Percentiles rank a stretch among this genome's conserved stretches.
phyloP scores from a whole-genome alignment of 2,329 filamentous ascomycete species.

The Xylogone sp. region DNA sequence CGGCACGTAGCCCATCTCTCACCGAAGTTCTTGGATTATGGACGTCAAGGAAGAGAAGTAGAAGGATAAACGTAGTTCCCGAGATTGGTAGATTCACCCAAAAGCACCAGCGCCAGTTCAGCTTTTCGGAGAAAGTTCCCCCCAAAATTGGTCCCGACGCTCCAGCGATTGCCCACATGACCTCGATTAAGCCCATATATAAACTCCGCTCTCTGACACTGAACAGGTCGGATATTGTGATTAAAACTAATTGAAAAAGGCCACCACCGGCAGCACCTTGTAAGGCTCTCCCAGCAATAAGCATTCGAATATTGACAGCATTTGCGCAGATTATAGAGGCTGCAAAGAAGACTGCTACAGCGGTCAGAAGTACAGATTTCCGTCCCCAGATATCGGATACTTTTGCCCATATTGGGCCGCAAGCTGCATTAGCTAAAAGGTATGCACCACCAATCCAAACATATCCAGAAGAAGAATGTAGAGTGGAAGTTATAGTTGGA shows the following conservation, averaged over 20 bases:
- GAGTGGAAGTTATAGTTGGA: conserved; percentile 30
- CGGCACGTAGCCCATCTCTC: conserved; percentile 51
- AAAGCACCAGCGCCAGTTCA: conserved; percentile 58
- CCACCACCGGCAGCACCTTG: conserved; percentile 64
- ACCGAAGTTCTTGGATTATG: conserved; percentile 59
- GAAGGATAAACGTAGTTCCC: conserved; percentile 47
- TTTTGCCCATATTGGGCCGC: conserved; percentile 53
- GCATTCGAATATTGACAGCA: conserved; percentile 55
- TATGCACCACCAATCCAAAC: conserved; percentile 52
- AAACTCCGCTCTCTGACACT: conserved; percentile 52
- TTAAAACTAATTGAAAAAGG: conserved; percentile 60
- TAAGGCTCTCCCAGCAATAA: conserved; percentile 57
- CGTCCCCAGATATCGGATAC: conserved; percentile 65
- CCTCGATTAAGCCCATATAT: conserved; percentile 57
- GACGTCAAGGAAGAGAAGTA: conserved; percentile 58
- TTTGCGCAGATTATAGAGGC: conserved; percentile 57
- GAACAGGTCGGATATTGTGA: conserved; percentile 61
- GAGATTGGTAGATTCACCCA: conserved; percentile 49
- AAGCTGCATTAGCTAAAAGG: conserved; percentile 41
- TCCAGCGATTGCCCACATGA: conserved; percentile 58
- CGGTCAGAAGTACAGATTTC: conserved; percentile 57
- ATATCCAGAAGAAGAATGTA: conserved; percentile 41
- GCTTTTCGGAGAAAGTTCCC: conserved; percentile 54
- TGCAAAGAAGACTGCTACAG: conserved; percentile 61
- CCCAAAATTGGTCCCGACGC: conserved; percentile 59